Evolutionary conservation across 345 rosid species (phyloP), one percentile per base, ranked within the genome.

Genomic region (Triadica sebifera): DNA sequence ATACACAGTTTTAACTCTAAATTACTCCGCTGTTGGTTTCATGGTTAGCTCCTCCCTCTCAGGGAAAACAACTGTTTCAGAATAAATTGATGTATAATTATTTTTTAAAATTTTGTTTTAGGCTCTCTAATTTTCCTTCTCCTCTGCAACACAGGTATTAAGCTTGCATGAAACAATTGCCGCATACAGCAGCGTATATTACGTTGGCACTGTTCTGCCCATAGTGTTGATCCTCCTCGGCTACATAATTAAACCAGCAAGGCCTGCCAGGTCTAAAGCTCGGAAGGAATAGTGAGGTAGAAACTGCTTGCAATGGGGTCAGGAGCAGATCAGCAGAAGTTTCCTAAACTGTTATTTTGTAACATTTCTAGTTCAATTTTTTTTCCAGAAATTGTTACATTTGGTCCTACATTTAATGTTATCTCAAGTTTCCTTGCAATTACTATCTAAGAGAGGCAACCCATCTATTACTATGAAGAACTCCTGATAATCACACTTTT

Each of bases 11-110:
- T 43, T 95, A 77, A 93, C 89, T 79, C 85, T 93, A 70, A 95
- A 87, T 78, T 95, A 93, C 82, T 93, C 99, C 0, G 76, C 78
- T 17, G 90, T 95, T n/a, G 98, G 99, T 69, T 95, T 95, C 85
- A 88, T 91, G 98, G 99, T 94, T 77, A 80, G 86, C 67, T 50
- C 65, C 65, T 64, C 76, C 59, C 70, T 15, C 41, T 29, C 45
- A 1, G 4, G 12, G 49, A 19, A 70, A 47, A 6, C 11, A 59
- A 24, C 12, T 56, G 15, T 57, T 22, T 72, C 1, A 39, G 73
- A 56, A 46, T 9, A 12, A 22, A 50, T 17, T 34, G 71, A 61
- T 43, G 47, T 58, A 66, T 62, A 11, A 12, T 56, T 29, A 29
- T 29, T 29, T 29, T 29, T 29, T 29, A 29, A 29, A 29, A 29